These are phyloP conservation scores for Cystobasidium tubakii DNA, from an alignment of 768 basidiomycete genomes.

Conservation along the genomic window DNA sequence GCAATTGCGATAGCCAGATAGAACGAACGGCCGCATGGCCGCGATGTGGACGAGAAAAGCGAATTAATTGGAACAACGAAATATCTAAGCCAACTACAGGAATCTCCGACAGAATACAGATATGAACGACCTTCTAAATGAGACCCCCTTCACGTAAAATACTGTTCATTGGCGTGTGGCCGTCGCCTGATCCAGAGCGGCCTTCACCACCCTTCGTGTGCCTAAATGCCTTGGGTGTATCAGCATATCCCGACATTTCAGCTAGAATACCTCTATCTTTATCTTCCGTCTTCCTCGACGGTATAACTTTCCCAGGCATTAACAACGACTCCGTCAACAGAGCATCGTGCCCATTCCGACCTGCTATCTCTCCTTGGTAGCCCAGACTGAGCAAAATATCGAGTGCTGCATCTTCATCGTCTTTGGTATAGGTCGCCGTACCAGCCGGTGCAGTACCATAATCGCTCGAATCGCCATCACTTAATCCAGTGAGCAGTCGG, in stretches of 20 bases:
- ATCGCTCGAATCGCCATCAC: conserved; percentile 9
- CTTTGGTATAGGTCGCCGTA: background rate
- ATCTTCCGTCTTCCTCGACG: background rate
- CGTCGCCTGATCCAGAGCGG: background rate
- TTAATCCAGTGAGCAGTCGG: background rate
- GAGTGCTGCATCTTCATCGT: background rate
- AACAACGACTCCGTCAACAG: background rate
- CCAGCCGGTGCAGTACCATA: background rate
- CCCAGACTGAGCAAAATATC: background rate
- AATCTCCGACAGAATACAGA: too few species aligned
- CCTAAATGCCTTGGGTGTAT: background rate
- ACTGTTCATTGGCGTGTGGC: background rate
- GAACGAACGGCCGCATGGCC: too few species aligned
- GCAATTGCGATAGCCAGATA: too few species aligned
- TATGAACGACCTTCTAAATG: background rate
- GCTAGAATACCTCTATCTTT: background rate
- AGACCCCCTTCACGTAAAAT: background rate
- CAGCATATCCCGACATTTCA: background rate
- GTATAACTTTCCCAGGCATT: background rate
- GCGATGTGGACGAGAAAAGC: background rate
- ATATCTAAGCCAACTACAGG: background rate
- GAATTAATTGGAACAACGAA: background rate
- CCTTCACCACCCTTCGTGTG: background rate
- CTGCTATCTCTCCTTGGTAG: background rate
- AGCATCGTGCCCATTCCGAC: background rate